Evolutionary conservation across 805 yeast genomes (phyloP).

Genomic region (Cephaloascus fragrans): DNA sequence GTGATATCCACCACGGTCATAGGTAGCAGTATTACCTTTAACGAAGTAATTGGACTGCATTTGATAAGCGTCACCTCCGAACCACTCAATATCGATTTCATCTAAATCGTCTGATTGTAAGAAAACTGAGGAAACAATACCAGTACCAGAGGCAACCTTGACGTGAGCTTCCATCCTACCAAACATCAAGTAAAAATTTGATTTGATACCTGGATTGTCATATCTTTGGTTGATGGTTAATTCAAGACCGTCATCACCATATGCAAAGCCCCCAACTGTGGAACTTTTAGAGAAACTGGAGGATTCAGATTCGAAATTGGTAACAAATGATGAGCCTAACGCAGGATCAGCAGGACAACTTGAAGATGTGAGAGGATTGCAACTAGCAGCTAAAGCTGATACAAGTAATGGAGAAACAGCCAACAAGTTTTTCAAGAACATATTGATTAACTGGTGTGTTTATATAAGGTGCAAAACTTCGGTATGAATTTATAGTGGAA

Average conservation of each 20-base stretch:
- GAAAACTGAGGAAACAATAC: constrained; percentile 74
- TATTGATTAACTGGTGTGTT: background rate
- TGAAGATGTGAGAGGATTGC: constrained; percentile 16
- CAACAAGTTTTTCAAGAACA: background rate
- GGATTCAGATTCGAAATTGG: constrained; percentile 40
- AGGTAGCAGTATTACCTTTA: constrained; percentile 69
- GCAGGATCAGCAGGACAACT: constrained; percentile 39
- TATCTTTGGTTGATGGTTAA: constrained; percentile 51
- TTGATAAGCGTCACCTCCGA: constrained; percentile 69
- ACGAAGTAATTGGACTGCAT: constrained; percentile 75
- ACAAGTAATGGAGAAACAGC: background rate
- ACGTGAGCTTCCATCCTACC: constrained; percentile 71
- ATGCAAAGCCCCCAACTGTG: constrained; percentile 23
- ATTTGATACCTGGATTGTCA: constrained; percentile 71
- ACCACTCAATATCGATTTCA: constrained; percentile 84
- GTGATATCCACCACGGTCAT: constrained; percentile 74
- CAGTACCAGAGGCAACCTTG: constrained; percentile 71
- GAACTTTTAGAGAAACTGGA: constrained; percentile 33
- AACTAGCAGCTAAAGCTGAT: constrained; percentile 3
- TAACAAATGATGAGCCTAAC: constrained; percentile 42
- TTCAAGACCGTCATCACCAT: constrained; percentile 45
- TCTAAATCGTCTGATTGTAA: constrained; percentile 79
- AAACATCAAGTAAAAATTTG: constrained; percentile 80
- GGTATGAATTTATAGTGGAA: no score
- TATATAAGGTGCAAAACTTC: no score